Evolutionary conservation across 129 eudicot genomes (phyloP), one percentile per base, ranked within the genome.

Genomic region (Flaveria trinervia): DNA sequence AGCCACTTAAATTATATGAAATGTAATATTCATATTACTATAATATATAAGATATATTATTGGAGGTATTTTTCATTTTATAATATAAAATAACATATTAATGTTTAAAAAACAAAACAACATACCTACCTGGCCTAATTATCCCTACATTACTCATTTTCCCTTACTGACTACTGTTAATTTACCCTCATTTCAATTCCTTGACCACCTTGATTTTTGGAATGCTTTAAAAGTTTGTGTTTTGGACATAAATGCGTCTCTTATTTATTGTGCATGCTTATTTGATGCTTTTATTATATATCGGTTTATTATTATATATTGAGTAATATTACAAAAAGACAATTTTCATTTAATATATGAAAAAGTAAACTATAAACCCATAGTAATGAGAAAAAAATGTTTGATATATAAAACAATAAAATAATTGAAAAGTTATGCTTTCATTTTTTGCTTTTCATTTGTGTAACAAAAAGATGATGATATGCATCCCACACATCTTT

Each of bases 151-250:
- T 80, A 67, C 79, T 55, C 71, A 66, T 66, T 73, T 80, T 56
- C 57, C 70, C 46, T 64, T 79, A 80, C 80, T 71, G 83, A 71
- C 83, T 79, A 79, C 82, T 80, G 79, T 80, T 80, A 80, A 80
- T 74, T 80, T 80, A 80, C 84, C 79, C 84, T 72, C 61, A 73
- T 80, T 73, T 80, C 83, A 80, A 80, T 66, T 72, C 70, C 77
- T 79, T 79, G 78, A 79, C 83, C 66, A 71, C 80, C 84, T 80
- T 80, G 80, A 74, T 80, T 80, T 80, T 80, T 80, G 84, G 84
- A 80, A 67, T 74, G 62, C 84, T 66, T 80, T 74, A 74, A 57
- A 73, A 80, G 84, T 74, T 74, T 80, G 80, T 80, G 80, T 74
- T 68, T 80, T 80, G 84, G 84, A 80, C 84, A 66, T 73, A 74